Evolutionary conservation across 2,329 filamentous ascomycete species (phyloP).

Genomic region (Hypoxylon sp.): DNA sequence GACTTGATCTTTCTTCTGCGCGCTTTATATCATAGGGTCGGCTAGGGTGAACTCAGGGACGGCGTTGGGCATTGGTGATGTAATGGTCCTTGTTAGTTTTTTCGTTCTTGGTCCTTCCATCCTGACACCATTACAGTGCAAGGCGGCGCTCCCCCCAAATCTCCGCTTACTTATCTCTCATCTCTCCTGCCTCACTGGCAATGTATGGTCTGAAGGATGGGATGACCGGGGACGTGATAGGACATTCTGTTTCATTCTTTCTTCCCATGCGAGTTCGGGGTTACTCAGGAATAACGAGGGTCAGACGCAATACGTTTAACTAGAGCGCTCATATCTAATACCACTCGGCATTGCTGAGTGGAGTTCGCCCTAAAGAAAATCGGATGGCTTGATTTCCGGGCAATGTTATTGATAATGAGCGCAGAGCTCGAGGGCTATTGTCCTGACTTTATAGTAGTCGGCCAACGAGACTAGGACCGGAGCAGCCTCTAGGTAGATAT

Average conservation of each 20-base stretch:
- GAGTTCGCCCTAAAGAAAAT: conserved; percentile 1
- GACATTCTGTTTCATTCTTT: conserved; percentile 27
- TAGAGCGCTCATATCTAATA: conserved; percentile 15
- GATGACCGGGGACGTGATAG: conserved; percentile 18
- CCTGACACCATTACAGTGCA: conserved; percentile 33
- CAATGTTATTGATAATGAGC: conserved; percentile 15
- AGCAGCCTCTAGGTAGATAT: conserved; percentile 28
- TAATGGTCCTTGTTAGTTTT: conserved; percentile 44
- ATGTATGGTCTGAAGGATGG: conserved; percentile 23
- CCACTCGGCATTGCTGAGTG: conserved; percentile 16
- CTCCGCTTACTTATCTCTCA: conserved; percentile 20
- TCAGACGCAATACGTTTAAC: conserved; percentile 19
- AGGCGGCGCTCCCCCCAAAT: conserved; percentile 21
- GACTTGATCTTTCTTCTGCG: conserved; percentile 32
- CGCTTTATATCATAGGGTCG: conserved; percentile 49
- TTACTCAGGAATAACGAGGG: conserved; percentile 16
- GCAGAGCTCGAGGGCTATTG: conserved; percentile 9
- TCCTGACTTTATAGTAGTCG: conserved; percentile 18
- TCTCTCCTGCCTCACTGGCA: conserved; percentile 5
- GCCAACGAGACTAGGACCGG: conserved; percentile 13
- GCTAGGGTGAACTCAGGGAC: conserved; percentile 43
- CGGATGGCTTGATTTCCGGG: neutral
- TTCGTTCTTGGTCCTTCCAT: conserved; percentile 29
- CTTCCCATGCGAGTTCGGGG: conserved; percentile 21
- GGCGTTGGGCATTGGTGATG: conserved; percentile 50